phyloP scores from a whole-genome alignment of 1,284 basidiomycete genomes.

The Coniophora puteana region DNA sequence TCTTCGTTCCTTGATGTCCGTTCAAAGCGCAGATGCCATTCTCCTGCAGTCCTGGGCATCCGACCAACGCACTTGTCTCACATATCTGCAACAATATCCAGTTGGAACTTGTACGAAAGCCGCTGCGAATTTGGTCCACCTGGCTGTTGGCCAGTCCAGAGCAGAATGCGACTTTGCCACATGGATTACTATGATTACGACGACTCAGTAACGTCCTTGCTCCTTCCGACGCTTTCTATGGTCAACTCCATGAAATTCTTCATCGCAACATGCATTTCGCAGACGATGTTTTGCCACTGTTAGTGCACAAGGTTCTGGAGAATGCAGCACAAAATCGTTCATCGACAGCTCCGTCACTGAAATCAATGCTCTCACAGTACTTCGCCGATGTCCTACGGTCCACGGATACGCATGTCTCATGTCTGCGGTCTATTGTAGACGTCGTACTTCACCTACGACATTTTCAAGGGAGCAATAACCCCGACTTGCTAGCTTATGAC shows the following conservation, averaged over 20 bases:
- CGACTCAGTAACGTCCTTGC: constrained; percentile 58
- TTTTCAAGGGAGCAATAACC: constrained; percentile 42
- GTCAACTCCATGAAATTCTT: constrained; percentile 61
- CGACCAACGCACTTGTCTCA: constrained; percentile 47
- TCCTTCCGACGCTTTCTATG: constrained; percentile 59
- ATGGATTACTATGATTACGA: constrained; percentile 70
- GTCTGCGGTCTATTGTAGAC: constrained; percentile 68
- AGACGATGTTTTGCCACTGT: constrained; percentile 64
- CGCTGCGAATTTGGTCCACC: constrained; percentile 32
- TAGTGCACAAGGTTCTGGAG: constrained; percentile 70
- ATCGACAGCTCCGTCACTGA: constrained; percentile 8
- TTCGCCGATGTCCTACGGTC: constrained; percentile 57
- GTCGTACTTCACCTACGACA: constrained; percentile 80
- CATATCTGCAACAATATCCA: constrained; percentile 47
- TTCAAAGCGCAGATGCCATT: constrained; percentile 32
- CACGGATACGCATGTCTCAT: constrained; percentile 37
- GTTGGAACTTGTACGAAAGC: constrained; percentile 26
- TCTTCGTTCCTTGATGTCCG: constrained; percentile 53
- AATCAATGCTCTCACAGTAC: constrained; percentile 52
- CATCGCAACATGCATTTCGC: constrained; percentile 55
- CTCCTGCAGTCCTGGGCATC: constrained; percentile 32
- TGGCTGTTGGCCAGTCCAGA: constrained; percentile 34
- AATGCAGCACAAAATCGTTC: constrained; percentile 22
- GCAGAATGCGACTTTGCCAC: constrained; percentile 44
- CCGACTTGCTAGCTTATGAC: constrained; percentile 65